These are phyloP conservation scores for Solanum neorickii DNA, from an alignment of 257 asterid genomes.

Conservation along the genomic window DNA sequence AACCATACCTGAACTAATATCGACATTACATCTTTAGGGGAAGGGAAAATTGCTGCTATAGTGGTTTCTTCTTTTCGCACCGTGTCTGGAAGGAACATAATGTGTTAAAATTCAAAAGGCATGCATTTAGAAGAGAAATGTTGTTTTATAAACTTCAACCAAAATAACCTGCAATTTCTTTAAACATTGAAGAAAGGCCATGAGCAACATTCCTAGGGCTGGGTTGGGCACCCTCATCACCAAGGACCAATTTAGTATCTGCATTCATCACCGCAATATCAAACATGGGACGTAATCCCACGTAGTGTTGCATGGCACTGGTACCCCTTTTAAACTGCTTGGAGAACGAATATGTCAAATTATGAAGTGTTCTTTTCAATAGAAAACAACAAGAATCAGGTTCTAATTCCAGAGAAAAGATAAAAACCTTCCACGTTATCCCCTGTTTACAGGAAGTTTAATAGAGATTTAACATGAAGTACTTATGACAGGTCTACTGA, in stretches of 20 bases:
- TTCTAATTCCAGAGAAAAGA: neutral
- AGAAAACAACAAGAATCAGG: neutral
- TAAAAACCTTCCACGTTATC: neutral
- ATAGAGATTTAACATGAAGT: neutral
- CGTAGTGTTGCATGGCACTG: constrained; percentile 99
- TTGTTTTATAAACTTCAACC: constrained; percentile 1
- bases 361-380: neutral
- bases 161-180: constrained; percentile 76
- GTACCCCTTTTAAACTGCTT: constrained; percentile 97
- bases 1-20: constrained; percentile 84
- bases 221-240: constrained; percentile 74
- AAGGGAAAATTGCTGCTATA: constrained; percentile 89
- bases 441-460: neutral
- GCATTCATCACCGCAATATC: constrained; percentile 89
- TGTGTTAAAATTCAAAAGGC: neutral
- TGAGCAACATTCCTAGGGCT: constrained; percentile 89
- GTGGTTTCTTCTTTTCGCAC: constrained; percentile 97
- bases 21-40: constrained; percentile 95
- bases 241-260: constrained; percentile 78
- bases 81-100: constrained; percentile 45
- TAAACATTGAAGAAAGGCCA: constrained; percentile 77
- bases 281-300: constrained; percentile 97
- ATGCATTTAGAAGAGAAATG: neutral
- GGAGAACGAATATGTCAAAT: constrained; percentile 12
- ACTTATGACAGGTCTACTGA: neutral